Evolutionary conservation across 179 eudicot species (phyloP), one percentile per base, ranked within the genome.

Genomic region (Beta lomatogona): DNA sequence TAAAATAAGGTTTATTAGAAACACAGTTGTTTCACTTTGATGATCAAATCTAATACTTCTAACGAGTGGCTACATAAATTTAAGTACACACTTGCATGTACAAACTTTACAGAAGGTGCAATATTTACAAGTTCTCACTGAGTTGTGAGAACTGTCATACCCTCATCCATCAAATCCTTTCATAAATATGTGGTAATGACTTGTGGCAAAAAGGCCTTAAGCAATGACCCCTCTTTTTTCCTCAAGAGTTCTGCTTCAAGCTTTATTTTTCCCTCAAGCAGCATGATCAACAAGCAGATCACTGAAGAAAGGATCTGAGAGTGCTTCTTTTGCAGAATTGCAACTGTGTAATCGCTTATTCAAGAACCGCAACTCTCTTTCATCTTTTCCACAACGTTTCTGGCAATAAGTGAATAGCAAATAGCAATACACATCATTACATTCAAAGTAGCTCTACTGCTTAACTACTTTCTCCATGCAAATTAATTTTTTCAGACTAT

Each of bases 371-470:
- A 96, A 55, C 25, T 91, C 98, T 79, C 98, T 90, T 75, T 92
- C 96, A 57, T 96, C 94, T 77, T 89, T 96, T 52, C 89, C 88
- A 46, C 86, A 85, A 54, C 94, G 91, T 81, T 92, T 93, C 99
- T 94, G 89, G 54, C 63, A 76, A 36, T 53, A 73, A 25, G 11
- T 18, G 41, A 36, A 36, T 36, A 25, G 28, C n/a, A n/a, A n/a
- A n/a, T n/a, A n/a, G n/a, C n/a, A n/a, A n/a, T n/a, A 13, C 54
- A 70, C 36, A 2, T 61, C 61, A 61, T 22, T n/a, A 6, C 9
- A 22, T n/a, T 2, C 3, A 59, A 22, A 21, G 19, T 22, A 59
- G 28, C 28, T 25, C 28, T 36, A 59, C 64, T 59, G 16, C 58
- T 11, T 54, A 54, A 54, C 58, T 54, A 54, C 15, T 54, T 57